Evolutionary conservation across 2,329 filamentous ascomycete genomes (phyloP).

Genomic region (Fusarium aywerte): DNA sequence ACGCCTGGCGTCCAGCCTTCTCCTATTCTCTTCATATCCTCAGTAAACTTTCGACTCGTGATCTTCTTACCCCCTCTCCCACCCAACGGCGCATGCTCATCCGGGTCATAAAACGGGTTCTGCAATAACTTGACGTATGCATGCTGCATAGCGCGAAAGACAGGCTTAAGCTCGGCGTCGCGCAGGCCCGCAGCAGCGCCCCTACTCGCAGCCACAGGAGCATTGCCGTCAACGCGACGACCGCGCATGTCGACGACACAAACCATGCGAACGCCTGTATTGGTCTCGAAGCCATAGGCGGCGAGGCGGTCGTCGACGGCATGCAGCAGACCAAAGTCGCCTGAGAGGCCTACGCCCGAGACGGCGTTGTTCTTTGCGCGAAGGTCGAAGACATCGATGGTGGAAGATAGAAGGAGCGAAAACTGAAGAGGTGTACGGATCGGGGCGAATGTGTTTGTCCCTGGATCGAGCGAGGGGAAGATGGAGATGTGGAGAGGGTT

Average conservation of each 20-base stretch:
- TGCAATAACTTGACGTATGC: conserved; percentile 89
- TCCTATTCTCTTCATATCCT: conserved; percentile 87
- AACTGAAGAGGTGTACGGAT: conserved; percentile 85
- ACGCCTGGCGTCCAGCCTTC: conserved; percentile 84
- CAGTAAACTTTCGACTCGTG: conserved; percentile 80
- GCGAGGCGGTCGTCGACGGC: conserved; percentile 93
- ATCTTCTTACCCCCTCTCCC: conserved; percentile 74
- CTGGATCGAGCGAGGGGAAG: conserved; percentile 78
- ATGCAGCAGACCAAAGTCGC: conserved; percentile 91
- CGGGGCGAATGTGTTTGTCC: conserved; percentile 63
- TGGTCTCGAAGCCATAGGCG: conserved; percentile 96
- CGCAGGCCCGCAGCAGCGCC: conserved; percentile 72
- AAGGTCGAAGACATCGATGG: conserved; percentile 92
- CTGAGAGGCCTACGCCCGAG: conserved; percentile 66
- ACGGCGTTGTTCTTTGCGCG: conserved; percentile 76
- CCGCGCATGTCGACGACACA: conserved; percentile 92
- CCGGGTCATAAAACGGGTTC: conserved; percentile 94
- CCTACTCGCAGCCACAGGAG: conserved; percentile 36
- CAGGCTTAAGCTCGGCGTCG: conserved; percentile 88
- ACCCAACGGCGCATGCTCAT: conserved; percentile 75
- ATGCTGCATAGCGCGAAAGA: conserved; percentile 91
- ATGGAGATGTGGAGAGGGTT: conserved; percentile 94
- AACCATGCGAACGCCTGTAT: conserved; percentile 91
- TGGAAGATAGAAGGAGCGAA: conserved; percentile 88
- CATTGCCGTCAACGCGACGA: conserved; percentile 57